Base-by-base conservation (phyloP, 1,284 basidiomycete species). In the Cerrena zonata region DNA sequence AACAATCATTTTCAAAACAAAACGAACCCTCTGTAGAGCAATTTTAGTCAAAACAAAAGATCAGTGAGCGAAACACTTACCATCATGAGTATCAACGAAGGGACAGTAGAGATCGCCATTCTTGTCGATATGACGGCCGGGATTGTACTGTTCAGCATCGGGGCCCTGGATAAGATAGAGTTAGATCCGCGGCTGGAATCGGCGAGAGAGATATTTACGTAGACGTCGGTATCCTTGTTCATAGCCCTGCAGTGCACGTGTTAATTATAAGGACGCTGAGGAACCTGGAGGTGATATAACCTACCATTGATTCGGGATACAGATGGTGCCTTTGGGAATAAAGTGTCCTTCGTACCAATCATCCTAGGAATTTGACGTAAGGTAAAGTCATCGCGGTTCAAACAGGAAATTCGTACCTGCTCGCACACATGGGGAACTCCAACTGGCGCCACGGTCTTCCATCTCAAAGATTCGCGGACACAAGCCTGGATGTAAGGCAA, bases 401-500 rank as follows among this genome's bases (percentile, higher is more conserved):
- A 45, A 26, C 12, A 45, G 7, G 43, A 18, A 26, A 7, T 13
- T 15, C 18, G 13, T 45, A 45, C 43, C 43, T 45, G 10, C 11
- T 5, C 23, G 18, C 13, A n/a, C 23, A 5, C 34, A 26, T 23
- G 53, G 12, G 40, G 27, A 5, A 52, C 23, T 59, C 60, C 61
- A 54, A 60, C 57, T 38, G 58, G 55, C n/a, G 54, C 53, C n/a
- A 56, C 56, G 4, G 63, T 55, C 12, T 56, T 48, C 21, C 57
- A 54, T 30, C 64, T 51, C 53, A 65, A 47, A 4, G 58, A 60
- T 52, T 68, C 66, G 48, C 65, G 65, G 50, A 68, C 61, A 47
- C 58, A 60, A 18, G 66, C 66, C 18, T 62, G 56, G n/a, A 69
- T 51, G 54, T 72, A 73, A 0, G 68, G 67, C 21, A 74, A 50